A percentile compares a stretch with the other conserved stretches of the same genome.
Conservation (phyloP, 2,329 filamentous ascomycete species). For the Fusarium oxysporum region DNA sequence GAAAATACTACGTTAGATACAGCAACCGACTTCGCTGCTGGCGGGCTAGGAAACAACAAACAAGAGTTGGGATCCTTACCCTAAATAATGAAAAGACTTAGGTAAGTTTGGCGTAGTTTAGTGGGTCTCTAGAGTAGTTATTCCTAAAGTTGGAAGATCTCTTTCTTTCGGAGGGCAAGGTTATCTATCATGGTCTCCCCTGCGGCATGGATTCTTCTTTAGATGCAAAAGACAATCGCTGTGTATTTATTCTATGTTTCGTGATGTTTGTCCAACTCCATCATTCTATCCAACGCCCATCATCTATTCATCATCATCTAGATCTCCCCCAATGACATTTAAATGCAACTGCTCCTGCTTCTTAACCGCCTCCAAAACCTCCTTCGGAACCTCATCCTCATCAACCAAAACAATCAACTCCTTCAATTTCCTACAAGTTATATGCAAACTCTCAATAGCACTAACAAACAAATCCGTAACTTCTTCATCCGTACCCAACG, state of each 20-base stretch:
- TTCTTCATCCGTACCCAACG: constrained; percentile 60
- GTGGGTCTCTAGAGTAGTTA: too few relatives aligned
- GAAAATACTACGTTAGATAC: not conserved
- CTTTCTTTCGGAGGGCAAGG: too few relatives aligned
- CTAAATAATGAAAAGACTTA: not conserved
- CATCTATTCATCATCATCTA: not conserved
- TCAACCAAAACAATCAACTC: constrained; percentile 53
- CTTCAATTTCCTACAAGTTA: constrained; percentile 53
- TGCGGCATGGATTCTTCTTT: accelerated
- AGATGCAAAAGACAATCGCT: not conserved
- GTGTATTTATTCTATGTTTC: not conserved
- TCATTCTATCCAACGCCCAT: not conserved
- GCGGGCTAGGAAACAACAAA: too few relatives aligned
- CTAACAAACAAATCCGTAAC: constrained; percentile 59
- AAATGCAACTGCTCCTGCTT: constrained; percentile 47
- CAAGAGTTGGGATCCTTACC: not conserved
- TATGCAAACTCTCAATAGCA: constrained; percentile 53
- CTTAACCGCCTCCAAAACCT: constrained; percentile 52
- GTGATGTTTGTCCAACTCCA: not conserved
- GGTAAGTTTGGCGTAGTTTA: not conserved
- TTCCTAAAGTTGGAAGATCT: too few relatives aligned
- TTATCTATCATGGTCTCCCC: too few relatives aligned
- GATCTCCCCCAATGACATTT: constrained; percentile 47
- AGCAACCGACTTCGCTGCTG: too few relatives aligned
- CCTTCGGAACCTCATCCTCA: constrained; percentile 50